Base-by-base conservation (phyloP, 2,329 filamentous ascomycete species). In the Xylaria digitata region DNA sequence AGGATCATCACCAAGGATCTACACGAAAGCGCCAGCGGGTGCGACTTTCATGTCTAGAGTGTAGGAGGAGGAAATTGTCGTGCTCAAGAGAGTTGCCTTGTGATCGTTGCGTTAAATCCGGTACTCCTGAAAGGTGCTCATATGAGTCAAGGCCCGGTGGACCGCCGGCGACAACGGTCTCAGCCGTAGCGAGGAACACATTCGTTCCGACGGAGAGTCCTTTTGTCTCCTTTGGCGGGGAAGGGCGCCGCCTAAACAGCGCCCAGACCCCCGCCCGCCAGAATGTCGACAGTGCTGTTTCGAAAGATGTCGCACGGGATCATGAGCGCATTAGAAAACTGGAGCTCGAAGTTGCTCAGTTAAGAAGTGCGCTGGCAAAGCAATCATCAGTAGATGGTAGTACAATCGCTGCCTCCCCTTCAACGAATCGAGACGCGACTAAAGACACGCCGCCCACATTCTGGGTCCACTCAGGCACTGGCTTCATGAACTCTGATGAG, bases 31-130 rank as follows among this genome's bases (percentile, higher is more conserved):
- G 87, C 37, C 87, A 89, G 79, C 82, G 87, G 43, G 84, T 89
- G 52, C 81, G 87, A 17, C 81, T 89, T 49, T 87, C 85, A 54
- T 89, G 87, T 69, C 82, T 89, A 48, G 86, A 88, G 72, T 89
- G 87, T 71, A 85, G 87, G 48, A 82, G 86, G 61, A 82, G 87
- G 62, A 89, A 89, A 79, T 80, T 89, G 43, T 88, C 86, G 30
- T 89, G 87, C 75, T 87, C 88, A 76, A 82, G 87, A 67, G 86
- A 87, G 74, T 83, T 88, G 71, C 87, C 87, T 26, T 89, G 87
- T 74, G 86, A 88, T 76, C 84, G 87, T 53, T 89, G 87, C 76
- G 82, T 88, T 76, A 88, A 88, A 78, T 88, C 86, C 67, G 86
- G 86, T 72, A 89, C 86, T 32, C 83, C 86, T 21, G 86, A 88